Evolutionary conservation across 495 filamentous ascomycete genomes (phyloP).

Genomic region (Tuber umbilicatum): DNA sequence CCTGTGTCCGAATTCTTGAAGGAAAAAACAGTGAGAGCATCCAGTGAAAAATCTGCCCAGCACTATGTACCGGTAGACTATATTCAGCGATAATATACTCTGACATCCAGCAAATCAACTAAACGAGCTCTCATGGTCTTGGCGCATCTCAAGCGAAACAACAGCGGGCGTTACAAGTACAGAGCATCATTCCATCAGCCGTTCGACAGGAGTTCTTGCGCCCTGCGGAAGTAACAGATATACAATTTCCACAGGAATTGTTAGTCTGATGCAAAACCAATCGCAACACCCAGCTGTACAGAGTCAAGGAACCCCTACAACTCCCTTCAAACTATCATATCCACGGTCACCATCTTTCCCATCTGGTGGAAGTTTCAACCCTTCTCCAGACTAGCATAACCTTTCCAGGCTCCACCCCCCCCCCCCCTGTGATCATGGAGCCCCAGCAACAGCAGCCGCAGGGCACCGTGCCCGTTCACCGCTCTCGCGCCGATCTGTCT

Average conservation of each 20-base stretch:
- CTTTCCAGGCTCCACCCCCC: constrained; percentile 7
- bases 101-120: neutral
- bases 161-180: neutral
- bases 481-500: constrained; percentile 33
- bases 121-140: neutral
- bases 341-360: neutral
- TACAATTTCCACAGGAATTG: neutral
- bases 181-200: neutral
- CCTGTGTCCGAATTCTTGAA: neutral
- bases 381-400: constrained; percentile 4
- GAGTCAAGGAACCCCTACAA: neutral
- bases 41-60: neutral
- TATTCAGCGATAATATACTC: neutral
- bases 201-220: neutral
- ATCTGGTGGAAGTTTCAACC: constrained; percentile 2
- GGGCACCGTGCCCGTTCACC: constrained; percentile 25
- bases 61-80: neutral
- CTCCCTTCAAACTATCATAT: neutral
- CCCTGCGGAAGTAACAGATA: neutral
- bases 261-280: neutral
- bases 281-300: neutral
- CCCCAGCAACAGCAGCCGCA: constrained; percentile 29
- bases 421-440: constrained; percentile 24
- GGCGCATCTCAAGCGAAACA: neutral
- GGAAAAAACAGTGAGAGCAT: neutral